Percentiles rank a stretch among this genome's conserved stretches.
phyloP scores from a whole-genome alignment of 176 grass and related monocot genomes.

The Aegilops longissima region DNA sequence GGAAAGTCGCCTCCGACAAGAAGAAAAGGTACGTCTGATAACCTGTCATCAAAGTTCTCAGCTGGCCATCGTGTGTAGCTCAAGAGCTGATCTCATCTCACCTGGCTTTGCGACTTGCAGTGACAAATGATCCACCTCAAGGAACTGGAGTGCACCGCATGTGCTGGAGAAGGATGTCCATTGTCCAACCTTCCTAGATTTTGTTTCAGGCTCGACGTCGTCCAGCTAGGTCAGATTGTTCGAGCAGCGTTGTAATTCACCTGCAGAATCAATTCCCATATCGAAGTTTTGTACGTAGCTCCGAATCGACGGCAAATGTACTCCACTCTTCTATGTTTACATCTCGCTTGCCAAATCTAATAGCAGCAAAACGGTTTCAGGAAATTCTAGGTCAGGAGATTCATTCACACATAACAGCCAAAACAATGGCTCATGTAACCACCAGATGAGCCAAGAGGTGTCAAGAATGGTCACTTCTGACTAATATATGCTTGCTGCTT shows the following conservation, averaged over 20 bases:
- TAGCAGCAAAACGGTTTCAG: neutral
- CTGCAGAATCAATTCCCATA: neutral
- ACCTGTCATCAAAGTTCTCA: neutral
- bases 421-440: neutral
- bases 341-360: neutral
- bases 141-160: neutral
- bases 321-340: neutral
- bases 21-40: constrained; percentile 34
- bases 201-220: neutral
- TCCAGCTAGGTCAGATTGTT: neutral
- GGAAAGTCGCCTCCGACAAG: constrained; percentile 30
- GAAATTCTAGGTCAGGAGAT: neutral
- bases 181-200: neutral
- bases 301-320: neutral
- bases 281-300: neutral
- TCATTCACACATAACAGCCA: neutral
- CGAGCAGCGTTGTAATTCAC: neutral
- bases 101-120: constrained; percentile 25
- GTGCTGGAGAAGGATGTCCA: neutral
- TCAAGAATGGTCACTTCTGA: neutral
- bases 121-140: constrained; percentile 8
- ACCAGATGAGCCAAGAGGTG: neutral
- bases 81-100: neutral
- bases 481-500: neutral
- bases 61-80: neutral